Percentiles rank a stretch among this genome's conserved stretches.
phyloP scores from a whole-genome alignment of 345 rosid species.

The Gossypium australe region DNA sequence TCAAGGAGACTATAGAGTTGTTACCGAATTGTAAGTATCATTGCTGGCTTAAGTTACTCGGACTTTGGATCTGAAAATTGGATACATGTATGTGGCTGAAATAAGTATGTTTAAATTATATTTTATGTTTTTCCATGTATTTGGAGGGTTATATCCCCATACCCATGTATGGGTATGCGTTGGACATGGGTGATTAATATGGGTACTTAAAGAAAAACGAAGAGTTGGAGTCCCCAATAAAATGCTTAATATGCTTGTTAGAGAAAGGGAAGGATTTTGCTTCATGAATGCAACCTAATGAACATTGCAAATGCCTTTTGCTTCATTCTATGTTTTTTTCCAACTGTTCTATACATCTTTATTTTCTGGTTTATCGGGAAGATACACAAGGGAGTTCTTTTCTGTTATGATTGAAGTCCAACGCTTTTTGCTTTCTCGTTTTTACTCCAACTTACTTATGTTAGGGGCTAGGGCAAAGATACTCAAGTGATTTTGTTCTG shows the following conservation, averaged over 20 bases:
- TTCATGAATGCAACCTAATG: slow-evolving; percentile 1
- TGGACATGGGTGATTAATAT: background rate
- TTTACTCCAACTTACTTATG: background rate
- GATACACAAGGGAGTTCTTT: background rate
- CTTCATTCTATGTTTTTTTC: background rate
- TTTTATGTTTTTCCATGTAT: background rate
- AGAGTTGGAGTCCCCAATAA: background rate
- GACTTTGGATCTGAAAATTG: background rate
- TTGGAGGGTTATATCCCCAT: background rate
- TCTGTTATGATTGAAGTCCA: background rate
- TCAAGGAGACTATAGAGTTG: slow-evolving; percentile 83
- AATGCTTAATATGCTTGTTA: background rate
- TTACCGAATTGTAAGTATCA: slow-evolving; percentile 62
- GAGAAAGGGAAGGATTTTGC: background rate
- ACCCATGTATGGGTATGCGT: background rate
- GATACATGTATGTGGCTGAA: background rate
- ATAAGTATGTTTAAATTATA: background rate
- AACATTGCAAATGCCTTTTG: background rate
- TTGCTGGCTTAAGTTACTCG: background rate
- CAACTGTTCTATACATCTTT: background rate
- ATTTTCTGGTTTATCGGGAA: background rate
- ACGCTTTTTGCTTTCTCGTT: background rate
- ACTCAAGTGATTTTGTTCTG: background rate
- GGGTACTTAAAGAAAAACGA: background rate
- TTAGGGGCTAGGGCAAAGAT: background rate